Percentiles rank a stretch among this genome's conserved stretches.
Conservation (phyloP, 2,329 filamentous ascomycete species). For the Camptophora hylomeconis region DNA sequence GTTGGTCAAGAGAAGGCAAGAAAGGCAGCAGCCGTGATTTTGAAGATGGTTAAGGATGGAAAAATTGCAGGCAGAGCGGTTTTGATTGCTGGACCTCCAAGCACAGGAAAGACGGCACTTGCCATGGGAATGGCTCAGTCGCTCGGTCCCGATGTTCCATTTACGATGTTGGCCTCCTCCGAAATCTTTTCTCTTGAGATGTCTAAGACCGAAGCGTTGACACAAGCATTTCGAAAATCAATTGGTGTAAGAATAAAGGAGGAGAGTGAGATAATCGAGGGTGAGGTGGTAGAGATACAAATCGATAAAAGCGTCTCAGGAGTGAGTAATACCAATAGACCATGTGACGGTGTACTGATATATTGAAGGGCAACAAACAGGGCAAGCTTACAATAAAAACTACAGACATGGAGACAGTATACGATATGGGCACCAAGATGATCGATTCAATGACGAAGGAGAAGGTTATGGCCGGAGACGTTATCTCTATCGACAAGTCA, state of each 20-base stretch:
- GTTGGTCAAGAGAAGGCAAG: slow-evolving; percentile 94
- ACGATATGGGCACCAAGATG: slow-evolving; percentile 99
- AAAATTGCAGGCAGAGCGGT: slow-evolving; percentile 95
- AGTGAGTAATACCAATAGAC: slow-evolving; percentile 25
- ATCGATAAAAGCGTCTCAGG: slow-evolving; percentile 95
- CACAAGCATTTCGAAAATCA: slow-evolving; percentile 96
- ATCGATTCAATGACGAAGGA: slow-evolving; percentile 99
- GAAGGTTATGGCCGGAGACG: slow-evolving; percentile 95
- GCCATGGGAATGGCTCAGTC: slow-evolving; percentile 99
- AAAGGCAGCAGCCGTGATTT: slow-evolving; percentile 87
- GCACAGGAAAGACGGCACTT: slow-evolving; percentile 96
- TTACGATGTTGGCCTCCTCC: slow-evolving; percentile 87
- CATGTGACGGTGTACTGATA: slow-evolving; percentile 14
- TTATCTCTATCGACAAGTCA: slow-evolving; percentile 97
- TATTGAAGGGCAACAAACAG: slow-evolving; percentile 68
- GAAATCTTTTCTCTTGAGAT: slow-evolving; percentile 99
- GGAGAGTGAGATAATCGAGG: slow-evolving; percentile 98
- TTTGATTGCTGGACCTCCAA: slow-evolving; percentile 86
- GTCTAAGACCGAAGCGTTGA: slow-evolving; percentile 97
- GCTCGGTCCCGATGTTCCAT: slow-evolving; percentile 83
- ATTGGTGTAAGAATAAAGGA: slow-evolving; percentile 98
- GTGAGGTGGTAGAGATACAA: slow-evolving; percentile 96
- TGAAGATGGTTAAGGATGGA: slow-evolving; percentile 98
- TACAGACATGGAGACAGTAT: slow-evolving; percentile 98
- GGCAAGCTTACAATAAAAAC: slow-evolving; percentile 99